Evolutionary conservation across 1,139 yeast species (phyloP), one percentile per base, ranked within the genome.

Genomic region (Taphrina populina): DNA sequence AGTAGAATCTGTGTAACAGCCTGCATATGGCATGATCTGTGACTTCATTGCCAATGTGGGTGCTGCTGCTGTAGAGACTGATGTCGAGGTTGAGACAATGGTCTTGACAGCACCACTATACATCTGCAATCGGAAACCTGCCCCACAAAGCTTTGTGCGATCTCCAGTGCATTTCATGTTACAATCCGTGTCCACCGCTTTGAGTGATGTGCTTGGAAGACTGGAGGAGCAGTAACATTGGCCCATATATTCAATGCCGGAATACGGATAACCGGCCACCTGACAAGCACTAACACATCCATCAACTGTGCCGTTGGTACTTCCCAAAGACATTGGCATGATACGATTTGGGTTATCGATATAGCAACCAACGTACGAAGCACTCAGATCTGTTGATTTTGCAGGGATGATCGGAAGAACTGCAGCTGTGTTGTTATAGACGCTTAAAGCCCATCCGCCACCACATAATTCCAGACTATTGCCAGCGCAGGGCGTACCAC

Each of bases 81-180:
- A 13, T 23, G 32, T 8, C 7, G 33, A 13, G 20, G 46, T 27
- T 11, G 21, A 26, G 21, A 19, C 17, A 15, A 7, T 3, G 8
- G 30, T 27, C 30, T 8, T 11, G 11, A 37, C 29, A 21, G 43
- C 29, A 8, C 29, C 40, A 33, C 45, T 52, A 46, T 52, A 52
- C 23, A 52, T 46, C 24, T 52, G 46, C 35, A 52, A 19, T 20
- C 35, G 19, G 43, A 36, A 36, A n/a, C 49, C 40, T n/a, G 45
- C 57, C 10, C 57, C 57, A 30, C 57, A 45, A n/a, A 20, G 32
- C n/a, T 46, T 32, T n/a, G 45, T 33, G 21, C 24, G 21, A 47
- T 43, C 58, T 13, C 59, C 60, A 30, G 51, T 21, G 26, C 59
- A 57, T 17, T 52, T 37, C 55, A 40, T 35, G 24, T 26, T 32